Conservation (phyloP, 768 basidiomycete genomes). For the Russula abietina region DNA sequence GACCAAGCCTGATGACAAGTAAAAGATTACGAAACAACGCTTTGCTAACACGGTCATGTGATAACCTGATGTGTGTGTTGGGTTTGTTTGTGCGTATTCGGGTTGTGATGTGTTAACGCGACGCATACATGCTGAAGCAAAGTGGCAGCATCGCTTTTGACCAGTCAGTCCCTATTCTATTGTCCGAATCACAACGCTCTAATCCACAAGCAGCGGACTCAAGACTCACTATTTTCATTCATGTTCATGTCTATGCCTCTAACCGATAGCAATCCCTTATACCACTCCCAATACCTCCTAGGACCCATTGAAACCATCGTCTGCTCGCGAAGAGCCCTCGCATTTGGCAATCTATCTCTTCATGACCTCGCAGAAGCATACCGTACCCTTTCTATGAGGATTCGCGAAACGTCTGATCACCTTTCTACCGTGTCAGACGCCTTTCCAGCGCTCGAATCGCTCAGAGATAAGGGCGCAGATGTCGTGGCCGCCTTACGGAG, state of each 20-base stretch:
- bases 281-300: constrained; percentile 4
- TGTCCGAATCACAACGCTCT: neutral
- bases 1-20: no score
- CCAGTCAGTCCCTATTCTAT: neutral
- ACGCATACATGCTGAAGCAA: neutral
- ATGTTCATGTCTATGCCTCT: constrained; percentile 6
- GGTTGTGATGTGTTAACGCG: neutral
- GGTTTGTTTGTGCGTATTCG: neutral
- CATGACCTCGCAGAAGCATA: constrained; percentile 20
- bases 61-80: neutral
- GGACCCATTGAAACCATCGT: constrained; percentile 19
- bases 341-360: constrained; percentile 6
- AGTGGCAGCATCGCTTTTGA: neutral
- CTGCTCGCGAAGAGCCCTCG: constrained; percentile 1
- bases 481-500: constrained; percentile 11
- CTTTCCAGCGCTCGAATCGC: constrained; percentile 7
- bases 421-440: neutral
- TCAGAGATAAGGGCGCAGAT: constrained; percentile 3
- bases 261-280: constrained; percentile 6
- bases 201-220: neutral
- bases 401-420: neutral
- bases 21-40: no score
- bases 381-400: constrained; percentile 12
- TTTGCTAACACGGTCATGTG: constrained; percentile 17
- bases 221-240: neutral